Evolutionary conservation across 148 eudicot species (phyloP), one percentile per base, ranked within the genome.

Genomic region (Nyssa sinensis): DNA sequence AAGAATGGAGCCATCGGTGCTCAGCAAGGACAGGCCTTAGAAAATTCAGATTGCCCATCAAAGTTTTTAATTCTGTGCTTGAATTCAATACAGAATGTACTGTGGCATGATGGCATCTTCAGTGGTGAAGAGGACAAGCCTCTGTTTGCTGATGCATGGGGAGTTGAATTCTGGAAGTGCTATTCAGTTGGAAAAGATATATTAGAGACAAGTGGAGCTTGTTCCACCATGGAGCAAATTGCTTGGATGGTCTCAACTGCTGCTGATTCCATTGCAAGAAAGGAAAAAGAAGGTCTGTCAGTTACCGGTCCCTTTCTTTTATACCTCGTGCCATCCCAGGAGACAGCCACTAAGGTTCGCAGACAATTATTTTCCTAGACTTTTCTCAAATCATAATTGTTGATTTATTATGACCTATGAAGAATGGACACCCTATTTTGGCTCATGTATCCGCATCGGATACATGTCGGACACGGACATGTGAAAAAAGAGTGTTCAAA

Each of bases 221-320:
- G 85, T 80, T 79, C 96, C 10, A 85, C 86, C 13, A 27, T 80
- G 60, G 87, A 92, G 73, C 92, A 92, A 72, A 90, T 92, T 75
- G 91, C 98, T 66, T 94, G 98, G 98, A 81, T 90, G 29, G 92
- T 90, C 58, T 82, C 98, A 53, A 75, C 94, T 25, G 90, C 97
- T 73, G 87, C 97, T 64, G 97, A 94, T 81, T 79, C 81, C 70
- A 85, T 94, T 75, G 73, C 90, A 72, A 84, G 79, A 77, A 90
- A 90, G 78, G 98, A 94, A 81, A 86, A 85, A 65, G 87, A 92
- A 66, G 93, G 89, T 8, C 35, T 64, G 60, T 89, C 91, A 13
- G 62, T 82, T 74, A 69, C 67, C 19, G 74, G 67, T 62, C 98
- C 97, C 2, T 92, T 84, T 78, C 81, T 92, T 11, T 70, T 94